Conservation (phyloP, 2,329 filamentous ascomycete genomes). For the Capronia coronata region DNA sequence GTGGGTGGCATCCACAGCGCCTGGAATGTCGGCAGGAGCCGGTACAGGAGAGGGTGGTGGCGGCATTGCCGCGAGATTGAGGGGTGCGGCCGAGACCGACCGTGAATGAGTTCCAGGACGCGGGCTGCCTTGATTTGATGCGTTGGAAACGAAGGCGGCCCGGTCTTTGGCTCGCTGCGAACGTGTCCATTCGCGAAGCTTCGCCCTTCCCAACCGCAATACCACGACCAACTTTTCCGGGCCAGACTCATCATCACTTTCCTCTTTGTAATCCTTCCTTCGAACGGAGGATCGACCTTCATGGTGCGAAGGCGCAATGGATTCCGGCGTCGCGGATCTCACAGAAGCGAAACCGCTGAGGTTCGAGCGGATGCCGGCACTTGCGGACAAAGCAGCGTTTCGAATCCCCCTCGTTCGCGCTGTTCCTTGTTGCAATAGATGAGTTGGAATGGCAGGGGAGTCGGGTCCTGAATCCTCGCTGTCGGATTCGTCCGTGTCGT, state of each 20-base stretch:
- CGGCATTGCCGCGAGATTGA: slow-evolving; percentile 44
- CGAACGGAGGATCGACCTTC: slow-evolving; percentile 64
- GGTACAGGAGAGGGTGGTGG: slow-evolving; percentile 39
- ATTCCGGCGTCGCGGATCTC: slow-evolving; percentile 85
- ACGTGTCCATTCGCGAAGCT: slow-evolving; percentile 54
- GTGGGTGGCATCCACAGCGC: slow-evolving; percentile 42
- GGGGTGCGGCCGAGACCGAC: slow-evolving; percentile 35
- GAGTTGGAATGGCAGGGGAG: slow-evolving; percentile 68
- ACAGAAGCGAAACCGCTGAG: slow-evolving; percentile 49
- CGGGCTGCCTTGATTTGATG: slow-evolving; percentile 26
- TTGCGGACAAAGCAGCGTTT: slow-evolving; percentile 77
- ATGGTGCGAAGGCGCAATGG: slow-evolving; percentile 54
- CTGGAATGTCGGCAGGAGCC: slow-evolving; percentile 35
- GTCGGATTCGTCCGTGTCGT: slow-evolving; percentile 84
- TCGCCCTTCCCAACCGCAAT: slow-evolving; percentile 66
- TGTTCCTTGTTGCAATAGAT: slow-evolving; percentile 63
- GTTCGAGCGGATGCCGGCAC: slow-evolving; percentile 75
- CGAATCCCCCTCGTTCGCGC: slow-evolving; percentile 82
- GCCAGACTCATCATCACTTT: slow-evolving; percentile 63
- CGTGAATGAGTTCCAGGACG: slow-evolving; percentile 22
- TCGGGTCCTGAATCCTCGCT: slow-evolving; percentile 74
- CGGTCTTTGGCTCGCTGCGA: slow-evolving; percentile 49
- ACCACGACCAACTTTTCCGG: slow-evolving; percentile 62
- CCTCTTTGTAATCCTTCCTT: slow-evolving; percentile 65
- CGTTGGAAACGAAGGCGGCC: slow-evolving; percentile 30